Base-by-base conservation (phyloP, 345 rosid species). In the Camelina hispida region DNA sequence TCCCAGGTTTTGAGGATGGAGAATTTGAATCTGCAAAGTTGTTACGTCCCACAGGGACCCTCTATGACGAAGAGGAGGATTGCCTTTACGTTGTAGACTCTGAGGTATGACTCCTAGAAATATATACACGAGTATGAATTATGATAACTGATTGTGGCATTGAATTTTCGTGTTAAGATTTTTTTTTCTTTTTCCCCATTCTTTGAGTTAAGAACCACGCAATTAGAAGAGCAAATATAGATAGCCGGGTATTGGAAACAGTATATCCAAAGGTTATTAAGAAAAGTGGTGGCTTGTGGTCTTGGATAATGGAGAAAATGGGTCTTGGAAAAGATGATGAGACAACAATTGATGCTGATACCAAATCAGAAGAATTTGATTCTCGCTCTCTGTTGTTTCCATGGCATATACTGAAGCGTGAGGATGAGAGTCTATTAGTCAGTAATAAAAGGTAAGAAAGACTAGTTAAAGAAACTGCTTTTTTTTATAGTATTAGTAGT, bases 1-100 rank as follows among this genome's bases (percentile, higher is more conserved):
- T 76, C 81, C 97, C 93, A 74, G 99, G 99, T 62, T 92, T 92
- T 80, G 98, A 95, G 87, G 99, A 95, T 83, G 99, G 98, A 40
- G 96, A 87, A 63, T 90, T 95, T 48, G 97, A 88, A 80, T 82
- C 90, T 77, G 88, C 94, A 74, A 95, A 88, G 88, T 84, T 95
- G 79, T 37, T 84, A 57, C 87, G 93, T 51, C 98, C 99, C 71
- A 96, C 88, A 9, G 87, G 96, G 30, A 81, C 96, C 51, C 81
- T 87, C 54, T 95, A 87, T 81, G 62, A 89, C 61, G 84, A 80
- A 38, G 79, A 69, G 32, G 98, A 90, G 68, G 90, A 88, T 80
- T 92, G 90, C 75, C 87, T 95, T 25, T 95, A 88, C 76, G 81
- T 92, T 75, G 93, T 91, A 35, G 99, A 95, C 85, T 85, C 96